A percentile compares a stretch with the other conserved stretches of the same genome.
Evolutionary conservation across 202 grass and related monocot genomes (phyloP).

Genomic region (Panicum hallii): DNA sequence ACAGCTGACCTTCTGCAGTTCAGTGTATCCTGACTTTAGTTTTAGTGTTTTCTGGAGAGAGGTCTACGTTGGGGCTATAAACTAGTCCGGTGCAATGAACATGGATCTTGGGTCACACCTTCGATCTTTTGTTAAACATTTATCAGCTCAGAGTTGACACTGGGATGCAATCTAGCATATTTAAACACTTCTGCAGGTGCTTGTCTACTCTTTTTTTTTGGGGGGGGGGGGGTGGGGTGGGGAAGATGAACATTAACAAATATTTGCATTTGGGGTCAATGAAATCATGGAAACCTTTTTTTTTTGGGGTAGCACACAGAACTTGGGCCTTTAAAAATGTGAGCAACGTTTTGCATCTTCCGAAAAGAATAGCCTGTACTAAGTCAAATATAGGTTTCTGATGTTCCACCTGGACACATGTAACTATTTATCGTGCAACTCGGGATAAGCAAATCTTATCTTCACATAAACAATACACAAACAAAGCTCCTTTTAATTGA

Average conservation of each 20-base stretch:
- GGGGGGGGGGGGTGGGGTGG: background rate
- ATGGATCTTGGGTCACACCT: slow-evolving; percentile 15
- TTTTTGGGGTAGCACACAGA: background rate
- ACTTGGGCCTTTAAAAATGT: slow-evolving; percentile 6
- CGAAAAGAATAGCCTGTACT: background rate
- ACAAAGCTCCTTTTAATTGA: slow-evolving; percentile 10
- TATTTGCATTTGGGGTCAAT: slow-evolving; percentile 37
- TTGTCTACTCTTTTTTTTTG: slow-evolving; percentile 1
- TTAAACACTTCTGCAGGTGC: slow-evolving; percentile 8
- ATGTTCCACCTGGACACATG: slow-evolving; percentile 28
- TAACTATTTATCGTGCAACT: slow-evolving; percentile 28
- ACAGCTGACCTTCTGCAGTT: slow-evolving; percentile 44
- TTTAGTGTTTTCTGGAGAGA: slow-evolving; percentile 37
- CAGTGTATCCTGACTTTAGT: slow-evolving; percentile 41
- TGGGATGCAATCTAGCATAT: slow-evolving; percentile 8
- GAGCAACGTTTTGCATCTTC: slow-evolving; percentile 24
- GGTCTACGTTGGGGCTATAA: slow-evolving; percentile 38
- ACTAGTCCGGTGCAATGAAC: slow-evolving; percentile 43
- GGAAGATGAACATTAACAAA: slow-evolving; percentile 14
- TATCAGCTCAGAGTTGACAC: slow-evolving; percentile 39
- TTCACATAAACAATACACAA: slow-evolving; percentile 2
- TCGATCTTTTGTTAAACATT: slow-evolving; percentile 43
- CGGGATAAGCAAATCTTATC: slow-evolving; percentile 32
- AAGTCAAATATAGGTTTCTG: slow-evolving; percentile 43
- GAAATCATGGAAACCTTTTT: background rate